These are phyloP conservation scores for Kwoniella botswanensis DNA, from an alignment of 768 basidiomycete species.

Conservation along the genomic window DNA sequence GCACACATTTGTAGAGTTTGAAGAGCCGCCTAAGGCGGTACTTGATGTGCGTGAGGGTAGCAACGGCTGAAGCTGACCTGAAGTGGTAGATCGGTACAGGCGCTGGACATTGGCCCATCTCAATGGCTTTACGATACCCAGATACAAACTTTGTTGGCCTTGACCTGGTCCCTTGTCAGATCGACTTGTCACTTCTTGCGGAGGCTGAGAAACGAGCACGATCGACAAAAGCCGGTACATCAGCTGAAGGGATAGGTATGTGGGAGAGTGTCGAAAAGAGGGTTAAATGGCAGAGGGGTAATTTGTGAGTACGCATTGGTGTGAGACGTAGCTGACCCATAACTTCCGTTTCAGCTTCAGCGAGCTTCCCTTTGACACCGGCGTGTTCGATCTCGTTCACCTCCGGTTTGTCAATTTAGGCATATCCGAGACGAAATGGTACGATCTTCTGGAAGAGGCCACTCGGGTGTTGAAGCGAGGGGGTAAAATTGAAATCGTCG, in stretches of 20 bases:
- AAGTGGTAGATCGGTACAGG: conserved; percentile 50
- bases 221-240: conserved; percentile 12
- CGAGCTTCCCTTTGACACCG: conserved; percentile 55
- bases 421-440: conserved; percentile 52
- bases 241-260: conserved; percentile 28
- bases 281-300: conserved; percentile 50
- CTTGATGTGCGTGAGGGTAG: conserved; percentile 46
- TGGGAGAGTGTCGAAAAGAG: conserved; percentile 47
- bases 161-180: conserved; percentile 49
- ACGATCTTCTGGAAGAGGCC: conserved; percentile 49
- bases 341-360: conserved; percentile 35
- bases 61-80: too few relatives aligned
- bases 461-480: conserved; percentile 49
- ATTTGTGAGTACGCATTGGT: conserved; percentile 45
- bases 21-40: conserved; percentile 39
- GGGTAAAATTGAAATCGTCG: conserved; percentile 49
- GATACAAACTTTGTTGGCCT: conserved; percentile 51
- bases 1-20: conserved; percentile 38
- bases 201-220: conserved; percentile 29
- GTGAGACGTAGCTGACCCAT: too few relatives aligned
- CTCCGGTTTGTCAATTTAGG: conserved; percentile 53
- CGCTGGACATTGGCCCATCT: conserved; percentile 51
- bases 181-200: conserved; percentile 40
- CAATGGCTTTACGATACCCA: conserved; percentile 49
- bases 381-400: conserved; percentile 56